Base-by-base conservation (phyloP, 1,284 basidiomycete genomes). In the Cryptococcus sp. region DNA sequence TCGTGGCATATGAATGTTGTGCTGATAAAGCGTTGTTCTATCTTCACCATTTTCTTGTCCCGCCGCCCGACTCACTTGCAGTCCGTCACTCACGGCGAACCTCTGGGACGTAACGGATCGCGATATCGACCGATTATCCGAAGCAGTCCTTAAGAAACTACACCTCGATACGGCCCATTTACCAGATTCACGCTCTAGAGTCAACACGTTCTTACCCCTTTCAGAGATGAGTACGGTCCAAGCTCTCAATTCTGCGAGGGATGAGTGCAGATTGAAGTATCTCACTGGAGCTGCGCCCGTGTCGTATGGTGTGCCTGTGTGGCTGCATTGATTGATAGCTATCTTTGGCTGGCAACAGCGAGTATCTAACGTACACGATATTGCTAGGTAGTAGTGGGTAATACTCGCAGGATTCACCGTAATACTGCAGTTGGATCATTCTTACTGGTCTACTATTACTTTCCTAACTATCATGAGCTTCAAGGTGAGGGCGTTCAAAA, bases 21-120 rank as follows among this genome's bases (percentile, higher is more conserved):
- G 10, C 26, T 29, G 26, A 29, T 10, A 4, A 29, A 29, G 26
- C 26, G 26, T 5, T 29, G 26, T 40, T 23, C 25, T 4, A 17
- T 8, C 7, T 20, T 22, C 23, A 8, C 10, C 22, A n/a, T 40
- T 22, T n/a, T 41, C 37, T 52, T n/a, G 17, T 41, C 11, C 3
- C 22, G 25, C 19, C 29, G 26, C 25, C 58, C 63, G 54, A 59
- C 22, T 3, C 43, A 1, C 11, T 6, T 57, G 16, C 67, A 94
- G 93, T 63, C 95, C 96, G 5, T 89, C 91, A 1, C 82, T 99
- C 47, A 86, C 97, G 15, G 96, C 90, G 0, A 97, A 95, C 72
- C 80, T 99, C 17, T 99, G 96, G 95, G 95, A 99, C 74, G 94
- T 98, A 23, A 99, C 96, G 0, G 95, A 99, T 80, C 85, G 89